A percentile compares a stretch with the other conserved stretches of the same genome.
These are phyloP conservation scores for Psilocybe subaeruginosa DNA, from an alignment of 768 basidiomycete species.

Conservation along the genomic window DNA sequence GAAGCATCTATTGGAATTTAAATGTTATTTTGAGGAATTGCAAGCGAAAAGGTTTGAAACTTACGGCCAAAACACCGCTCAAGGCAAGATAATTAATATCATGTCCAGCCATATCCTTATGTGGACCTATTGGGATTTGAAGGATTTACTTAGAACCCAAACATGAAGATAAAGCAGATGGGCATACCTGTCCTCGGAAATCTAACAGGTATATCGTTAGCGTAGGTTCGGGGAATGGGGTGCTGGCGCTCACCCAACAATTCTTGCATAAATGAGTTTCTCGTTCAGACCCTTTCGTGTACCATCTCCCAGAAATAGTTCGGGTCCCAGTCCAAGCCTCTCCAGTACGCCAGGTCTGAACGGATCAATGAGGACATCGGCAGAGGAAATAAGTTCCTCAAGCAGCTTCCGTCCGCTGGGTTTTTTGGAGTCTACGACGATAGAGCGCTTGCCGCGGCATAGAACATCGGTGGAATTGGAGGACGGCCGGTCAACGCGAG, in stretches of 20 bases:
- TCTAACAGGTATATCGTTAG: slow-evolving; percentile 31
- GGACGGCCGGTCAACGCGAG: slow-evolving; percentile 70
- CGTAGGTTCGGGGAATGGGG: neutral
- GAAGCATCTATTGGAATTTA: slow-evolving; percentile 56
- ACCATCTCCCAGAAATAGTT: slow-evolving; percentile 62
- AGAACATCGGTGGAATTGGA: slow-evolving; percentile 51
- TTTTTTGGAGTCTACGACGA: slow-evolving; percentile 68
- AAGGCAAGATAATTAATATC: slow-evolving; percentile 86
- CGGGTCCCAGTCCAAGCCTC: slow-evolving; percentile 73
- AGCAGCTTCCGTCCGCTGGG: slow-evolving; percentile 57
- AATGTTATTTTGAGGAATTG: neutral
- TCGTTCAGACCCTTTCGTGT: slow-evolving; percentile 55
- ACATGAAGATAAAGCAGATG: neutral
- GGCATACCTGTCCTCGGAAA: slow-evolving; percentile 60
- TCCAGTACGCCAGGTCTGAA: slow-evolving; percentile 87
- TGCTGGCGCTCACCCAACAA: slow-evolving; percentile 61
- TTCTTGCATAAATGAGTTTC: slow-evolving; percentile 70
- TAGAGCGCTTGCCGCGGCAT: slow-evolving; percentile 78
- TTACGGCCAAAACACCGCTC: slow-evolving; percentile 72
- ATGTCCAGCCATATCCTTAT: slow-evolving; percentile 82
- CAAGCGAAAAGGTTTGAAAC: slow-evolving; percentile 6
- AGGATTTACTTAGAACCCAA: neutral
- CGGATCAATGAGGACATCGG: slow-evolving; percentile 85
- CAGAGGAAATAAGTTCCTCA: slow-evolving; percentile 58
- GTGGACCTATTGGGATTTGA: slow-evolving; percentile 48